These are phyloP conservation scores for Wickerhamomyces chaumierensis DNA, from an alignment of 805 yeast species.

Conservation along the genomic window DNA sequence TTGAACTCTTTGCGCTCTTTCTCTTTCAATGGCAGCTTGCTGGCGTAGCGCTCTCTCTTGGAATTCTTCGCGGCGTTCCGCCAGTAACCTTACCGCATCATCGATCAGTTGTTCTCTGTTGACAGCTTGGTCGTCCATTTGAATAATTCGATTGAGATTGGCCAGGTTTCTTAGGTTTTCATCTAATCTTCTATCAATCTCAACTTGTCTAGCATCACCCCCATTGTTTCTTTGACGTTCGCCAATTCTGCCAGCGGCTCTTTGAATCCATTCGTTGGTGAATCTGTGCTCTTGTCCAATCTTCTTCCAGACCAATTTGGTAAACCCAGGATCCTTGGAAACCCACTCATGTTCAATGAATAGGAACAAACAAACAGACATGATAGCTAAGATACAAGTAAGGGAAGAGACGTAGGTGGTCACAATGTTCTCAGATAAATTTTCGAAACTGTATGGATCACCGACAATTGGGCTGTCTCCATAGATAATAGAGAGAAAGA, in stretches of 20 bases:
- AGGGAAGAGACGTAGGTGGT: slow-evolving; percentile 17
- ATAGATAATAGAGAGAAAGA: slow-evolving; percentile 15
- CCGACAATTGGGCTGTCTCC: slow-evolving; percentile 11
- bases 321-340: slow-evolving; percentile 57
- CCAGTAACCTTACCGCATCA: slow-evolving; percentile 1
- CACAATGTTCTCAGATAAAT: slow-evolving; percentile 2
- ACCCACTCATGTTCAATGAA: slow-evolving; percentile 63
- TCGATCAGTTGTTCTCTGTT: background rate
- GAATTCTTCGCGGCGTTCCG: background rate
- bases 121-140: no score
- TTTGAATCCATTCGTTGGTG: background rate
- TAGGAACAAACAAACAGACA: slow-evolving; percentile 32
- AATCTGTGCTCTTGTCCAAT: slow-evolving; percentile 34
- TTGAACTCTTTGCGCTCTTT: background rate
- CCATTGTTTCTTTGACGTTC: background rate
- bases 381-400: slow-evolving; percentile 27
- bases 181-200: slow-evolving; percentile 1
- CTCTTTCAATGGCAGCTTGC: background rate
- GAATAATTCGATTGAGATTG: slow-evolving; percentile 2
- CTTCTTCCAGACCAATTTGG: slow-evolving; percentile 41
- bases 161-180: slow-evolving; percentile 2
- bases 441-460: slow-evolving; percentile 7
- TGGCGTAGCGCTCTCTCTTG: background rate
- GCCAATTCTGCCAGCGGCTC: background rate
- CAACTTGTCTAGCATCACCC: background rate